These are phyloP conservation scores for Petunia hybrid DNA, from an alignment of 305 asterid genomes.

Conservation along the genomic window DNA sequence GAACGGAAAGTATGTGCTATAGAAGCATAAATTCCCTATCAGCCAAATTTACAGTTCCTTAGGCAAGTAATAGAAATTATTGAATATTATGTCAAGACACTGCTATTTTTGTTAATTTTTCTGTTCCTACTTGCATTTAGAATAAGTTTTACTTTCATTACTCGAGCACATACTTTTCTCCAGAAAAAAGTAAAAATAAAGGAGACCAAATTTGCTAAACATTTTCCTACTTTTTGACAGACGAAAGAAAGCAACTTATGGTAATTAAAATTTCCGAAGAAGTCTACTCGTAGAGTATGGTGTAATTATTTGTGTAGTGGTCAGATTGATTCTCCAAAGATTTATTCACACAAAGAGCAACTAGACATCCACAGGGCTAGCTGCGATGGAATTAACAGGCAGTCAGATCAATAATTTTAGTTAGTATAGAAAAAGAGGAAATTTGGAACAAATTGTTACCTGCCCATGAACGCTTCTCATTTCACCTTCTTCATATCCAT, in stretches of 20 bases:
- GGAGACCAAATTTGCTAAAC: neutral
- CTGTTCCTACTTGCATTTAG: neutral
- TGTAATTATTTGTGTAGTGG: slow-evolving; percentile 7
- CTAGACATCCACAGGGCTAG: neutral
- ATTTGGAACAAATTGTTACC: slow-evolving; percentile 50
- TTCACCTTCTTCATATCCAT: slow-evolving; percentile 99
- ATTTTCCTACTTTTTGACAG: neutral
- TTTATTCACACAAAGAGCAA: neutral
- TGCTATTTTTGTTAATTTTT: neutral
- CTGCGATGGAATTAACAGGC: neutral
- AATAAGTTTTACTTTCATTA: slow-evolving; percentile 20
- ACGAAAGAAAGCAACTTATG: neutral
- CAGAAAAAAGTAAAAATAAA: neutral
- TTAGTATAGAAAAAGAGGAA: neutral
- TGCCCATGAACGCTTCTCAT: slow-evolving; percentile 96
- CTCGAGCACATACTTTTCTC: neutral
- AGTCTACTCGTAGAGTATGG: neutral
- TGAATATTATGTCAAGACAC: slow-evolving; percentile 17
- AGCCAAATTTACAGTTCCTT: neutral
- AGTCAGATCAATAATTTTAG: neutral
- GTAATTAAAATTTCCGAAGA: neutral
- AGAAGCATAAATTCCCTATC: neutral
- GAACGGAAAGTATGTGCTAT: neutral
- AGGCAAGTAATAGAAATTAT: neutral
- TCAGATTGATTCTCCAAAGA: neutral